Evolutionary conservation across 164 flowering plant genomes (phyloP), one percentile per base, ranked within the genome.

Genomic region (Macadamia integrifolia): DNA sequence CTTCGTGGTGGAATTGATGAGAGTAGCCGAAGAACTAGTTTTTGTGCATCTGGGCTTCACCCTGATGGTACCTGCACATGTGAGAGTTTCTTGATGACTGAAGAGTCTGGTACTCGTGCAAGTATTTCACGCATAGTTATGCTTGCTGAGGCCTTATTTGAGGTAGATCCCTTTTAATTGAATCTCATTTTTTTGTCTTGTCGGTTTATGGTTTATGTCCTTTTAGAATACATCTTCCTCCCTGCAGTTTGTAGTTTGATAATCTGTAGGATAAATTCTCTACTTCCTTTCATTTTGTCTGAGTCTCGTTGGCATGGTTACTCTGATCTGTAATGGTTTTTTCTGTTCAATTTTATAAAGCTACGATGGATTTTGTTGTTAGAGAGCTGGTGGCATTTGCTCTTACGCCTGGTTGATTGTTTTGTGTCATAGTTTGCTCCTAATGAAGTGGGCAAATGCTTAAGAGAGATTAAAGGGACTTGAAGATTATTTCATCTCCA

Each of bases 81-180:
- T 71, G 91, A 78, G 35, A 67, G 85, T 62, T 70, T 79, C 61
- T 76, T 79, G 52, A 77, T 66, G 63, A 75, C 68, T n/a, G 91
- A 80, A 65, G 86, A 85, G 69, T 77, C 91, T 15, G 80, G 80
- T 64, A 72, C 87, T 70, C 91, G 81, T 70, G 84, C 86, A 74
- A 89, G 89, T 68, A 87, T 92, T 62, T 88, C 97, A 52, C 83
- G 93, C 44, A 87, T 89, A 65, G 87, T 92, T 60, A 76, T 92
- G 92, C 89, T 92, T 58, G 93, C 97, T 43, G 96, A 92, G 73
- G 93, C 97, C 69, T 77, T 92, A 67, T 89, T 88, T 79, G 96
- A 92, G 97, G 97, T 88, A 79, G 32, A 60, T 30, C 61, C 23
- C 55, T 57, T 43, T 69, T 18, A 10, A 53, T 48, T 28, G 18